phyloP scores from a whole-genome alignment of 228 moss, liverwort and hornwort species.

The Sphagnum fallax region DNA sequence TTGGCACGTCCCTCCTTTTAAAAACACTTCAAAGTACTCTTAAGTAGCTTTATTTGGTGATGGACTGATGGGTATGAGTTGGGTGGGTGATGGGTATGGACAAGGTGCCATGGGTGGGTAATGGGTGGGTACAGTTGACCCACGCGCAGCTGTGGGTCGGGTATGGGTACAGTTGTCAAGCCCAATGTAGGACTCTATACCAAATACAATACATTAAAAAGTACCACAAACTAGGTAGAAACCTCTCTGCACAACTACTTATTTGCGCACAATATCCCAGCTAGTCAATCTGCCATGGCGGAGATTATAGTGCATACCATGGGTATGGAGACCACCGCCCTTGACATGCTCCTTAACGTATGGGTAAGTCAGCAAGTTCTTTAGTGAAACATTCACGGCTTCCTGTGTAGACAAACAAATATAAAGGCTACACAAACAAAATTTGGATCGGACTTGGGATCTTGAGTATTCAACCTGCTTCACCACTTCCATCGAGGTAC shows the following conservation, averaged over 20 bases:
- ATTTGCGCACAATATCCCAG: slow-evolving; percentile 42
- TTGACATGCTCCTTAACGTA: slow-evolving; percentile 66
- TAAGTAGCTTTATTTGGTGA: too few species aligned
- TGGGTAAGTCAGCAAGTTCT: slow-evolving; percentile 70
- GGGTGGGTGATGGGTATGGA: too few species aligned
- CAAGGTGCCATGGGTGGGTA: too few species aligned
- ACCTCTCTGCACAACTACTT: neutral
- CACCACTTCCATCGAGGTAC: neutral
- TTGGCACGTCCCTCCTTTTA: too few species aligned
- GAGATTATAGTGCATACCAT: slow-evolving; percentile 87
- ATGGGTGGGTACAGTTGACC: too few species aligned
- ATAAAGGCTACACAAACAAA: neutral
- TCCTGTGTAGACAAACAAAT: slow-evolving; percentile 31
- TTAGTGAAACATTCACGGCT: slow-evolving; percentile 70
- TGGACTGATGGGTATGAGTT: too few species aligned
- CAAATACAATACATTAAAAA: too few species aligned
- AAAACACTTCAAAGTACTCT: too few species aligned
- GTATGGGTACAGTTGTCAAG: too few species aligned
- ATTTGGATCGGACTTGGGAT: neutral
- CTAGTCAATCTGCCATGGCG: slow-evolving; percentile 56
- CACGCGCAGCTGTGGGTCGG: too few species aligned
- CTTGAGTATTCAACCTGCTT: neutral
- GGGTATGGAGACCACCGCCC: slow-evolving; percentile 42
- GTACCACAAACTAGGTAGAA: too few species aligned
- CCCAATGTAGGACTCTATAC: too few species aligned